These are phyloP conservation scores for Hirsutella rhossiliensis DNA, from an alignment of 2,329 filamentous ascomycete species.

Conservation along the genomic window DNA sequence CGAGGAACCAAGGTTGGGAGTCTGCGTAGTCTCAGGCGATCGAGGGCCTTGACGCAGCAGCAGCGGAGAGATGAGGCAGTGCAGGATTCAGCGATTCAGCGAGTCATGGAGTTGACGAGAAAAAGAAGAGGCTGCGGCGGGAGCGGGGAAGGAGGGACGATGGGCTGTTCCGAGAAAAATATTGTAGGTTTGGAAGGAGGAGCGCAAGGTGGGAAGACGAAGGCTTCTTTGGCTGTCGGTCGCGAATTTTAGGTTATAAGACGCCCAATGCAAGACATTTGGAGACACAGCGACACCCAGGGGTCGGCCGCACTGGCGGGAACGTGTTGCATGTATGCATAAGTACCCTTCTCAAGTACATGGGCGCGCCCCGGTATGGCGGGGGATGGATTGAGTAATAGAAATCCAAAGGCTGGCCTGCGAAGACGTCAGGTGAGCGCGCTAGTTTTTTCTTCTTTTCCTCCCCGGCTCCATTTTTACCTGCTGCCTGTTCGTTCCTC, in stretches of 20 bases:
- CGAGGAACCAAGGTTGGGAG: no score
- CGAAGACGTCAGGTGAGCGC: conserved; percentile 7
- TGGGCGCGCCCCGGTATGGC: neutral
- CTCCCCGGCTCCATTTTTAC: neutral
- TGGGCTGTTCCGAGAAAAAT: no score
- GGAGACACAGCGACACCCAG: neutral
- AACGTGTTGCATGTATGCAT: conserved; percentile 1
- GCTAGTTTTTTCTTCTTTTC: neutral
- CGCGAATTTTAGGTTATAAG: neutral
- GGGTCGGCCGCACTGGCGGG: conserved; percentile 2
- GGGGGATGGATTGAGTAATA: conserved; percentile 7
- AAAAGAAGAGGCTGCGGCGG: no score
- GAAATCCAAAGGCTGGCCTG: conserved; percentile 2
- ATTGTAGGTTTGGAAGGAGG: neutral
- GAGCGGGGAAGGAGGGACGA: no score
- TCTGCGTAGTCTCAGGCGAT: no score
- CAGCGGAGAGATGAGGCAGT: no score
- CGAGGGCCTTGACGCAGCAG: neutral
- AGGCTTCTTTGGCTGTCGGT: neutral
- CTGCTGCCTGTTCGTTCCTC: neutral
- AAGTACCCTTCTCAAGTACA: neutral
- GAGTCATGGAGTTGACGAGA: no score
- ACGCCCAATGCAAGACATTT: neutral
- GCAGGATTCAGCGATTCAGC: no score
- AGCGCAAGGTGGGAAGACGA: neutral